phyloP scores from a whole-genome alignment of 2,329 filamentous ascomycete species.

The Alternaria panax region DNA sequence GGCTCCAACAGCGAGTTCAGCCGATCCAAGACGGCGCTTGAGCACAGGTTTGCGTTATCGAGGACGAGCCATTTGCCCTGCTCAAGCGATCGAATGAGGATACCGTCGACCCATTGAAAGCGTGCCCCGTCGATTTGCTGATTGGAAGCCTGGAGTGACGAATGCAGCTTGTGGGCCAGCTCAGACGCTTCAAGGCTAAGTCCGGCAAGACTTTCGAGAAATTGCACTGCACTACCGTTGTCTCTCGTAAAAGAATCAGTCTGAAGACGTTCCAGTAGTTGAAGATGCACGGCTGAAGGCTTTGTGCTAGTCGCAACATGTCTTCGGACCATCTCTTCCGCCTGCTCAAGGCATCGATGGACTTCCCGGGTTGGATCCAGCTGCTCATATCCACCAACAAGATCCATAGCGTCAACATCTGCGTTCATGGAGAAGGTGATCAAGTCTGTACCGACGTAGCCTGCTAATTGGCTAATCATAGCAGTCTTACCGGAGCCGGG shows the following conservation, averaged over 20 bases:
- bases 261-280: slow-evolving; percentile 35
- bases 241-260: background rate
- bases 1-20: slow-evolving; percentile 94
- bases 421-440: slow-evolving; percentile 89
- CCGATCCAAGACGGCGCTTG: slow-evolving; percentile 89
- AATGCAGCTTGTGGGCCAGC: slow-evolving; percentile 59
- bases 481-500: slow-evolving; percentile 88
- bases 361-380: slow-evolving; percentile 80
- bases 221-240: slow-evolving; percentile 9
- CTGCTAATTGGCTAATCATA: slow-evolving; percentile 81
- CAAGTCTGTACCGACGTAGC: slow-evolving; percentile 75
- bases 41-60: slow-evolving; percentile 97
- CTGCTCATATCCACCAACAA: slow-evolving; percentile 96
- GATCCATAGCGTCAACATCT: slow-evolving; percentile 95
- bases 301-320: slow-evolving; percentile 24
- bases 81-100: slow-evolving; percentile 86
- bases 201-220: slow-evolving; percentile 24
- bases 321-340: slow-evolving; percentile 61
- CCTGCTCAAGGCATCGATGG: slow-evolving; percentile 64
- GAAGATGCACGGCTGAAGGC: slow-evolving; percentile 13
- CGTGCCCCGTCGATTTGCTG: slow-evolving; percentile 72
- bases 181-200: slow-evolving; percentile 22
- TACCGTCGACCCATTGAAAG: slow-evolving; percentile 96
- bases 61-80: slow-evolving; percentile 91
- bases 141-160: slow-evolving; percentile 61